Evolutionary conservation across 768 basidiomycete species (phyloP), one percentile per base, ranked within the genome.

Genomic region (Suillus luteus): DNA sequence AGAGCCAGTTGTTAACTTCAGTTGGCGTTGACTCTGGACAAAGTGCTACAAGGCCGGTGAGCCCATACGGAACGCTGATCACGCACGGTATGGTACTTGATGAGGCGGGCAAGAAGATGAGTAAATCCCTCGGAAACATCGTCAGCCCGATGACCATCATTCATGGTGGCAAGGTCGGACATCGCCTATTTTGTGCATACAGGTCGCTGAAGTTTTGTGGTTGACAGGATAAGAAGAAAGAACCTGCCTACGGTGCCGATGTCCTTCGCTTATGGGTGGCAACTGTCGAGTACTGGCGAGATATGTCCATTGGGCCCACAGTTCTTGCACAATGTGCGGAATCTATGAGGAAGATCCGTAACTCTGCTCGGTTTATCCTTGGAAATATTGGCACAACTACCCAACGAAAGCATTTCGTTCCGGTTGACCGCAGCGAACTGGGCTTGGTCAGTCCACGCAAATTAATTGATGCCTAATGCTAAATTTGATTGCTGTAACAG

Each of bases 71-170:
- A 44, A 81, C 87, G 5, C 76, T 99, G 64, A 89, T 99, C 67
- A 99, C 96, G 1, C 96, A 99, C 73, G 97, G 96, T 0, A 96
- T 99, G 88, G 93, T 97, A 5, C 84, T 98, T 6, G 97, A 99
- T 69, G 87, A 93, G 72, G 77, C 83, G 14, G 95, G 95, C 3
- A 88, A 89, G 79, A 86, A 94, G 78, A 99, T 99, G 96, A 98
- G 96, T 85, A 99, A 99, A 80, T 95, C 92, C 1, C 74, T 92
- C 10, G 96, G 96, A 0, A 99, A 99, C 70, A 88, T 97, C 31
- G 75, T 96, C 57, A 93, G 89, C 69, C 96, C 96, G 0, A 78
- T 92, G 80, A 85, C 85, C 0, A 81, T 99, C 63, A 85, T 97
- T 33, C 73, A 87, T 63, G 96, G 95, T 24, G 90, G 89, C 22